Evolutionary conservation across 2,329 filamentous ascomycete genomes (phyloP), one percentile per base, ranked within the genome.

Genomic region (Triangularia setosa): DNA sequence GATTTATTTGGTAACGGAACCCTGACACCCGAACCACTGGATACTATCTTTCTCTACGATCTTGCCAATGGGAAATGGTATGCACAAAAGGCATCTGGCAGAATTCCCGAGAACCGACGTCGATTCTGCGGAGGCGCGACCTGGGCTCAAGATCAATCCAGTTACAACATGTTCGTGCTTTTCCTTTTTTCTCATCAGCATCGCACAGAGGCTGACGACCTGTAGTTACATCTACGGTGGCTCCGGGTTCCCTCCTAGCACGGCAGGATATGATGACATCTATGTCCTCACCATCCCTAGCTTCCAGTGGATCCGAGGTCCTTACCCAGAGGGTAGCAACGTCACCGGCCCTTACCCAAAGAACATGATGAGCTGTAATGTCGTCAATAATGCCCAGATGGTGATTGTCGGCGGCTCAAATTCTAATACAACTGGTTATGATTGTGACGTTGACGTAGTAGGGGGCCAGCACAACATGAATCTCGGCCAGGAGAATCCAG

Each of bases 221-320:
- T 8, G 7, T 27, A 67, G 66, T n/a, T 68, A 68, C 57, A 60
- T 68, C 21, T 68, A 67, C 40, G 67, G 67, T 7, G 67, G 67
- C 1, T 63, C 63, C 8, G 63, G 60, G 0, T 67, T 67, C 59
- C 48, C 33, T 2, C 56, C 62, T 1, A 35, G 54, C 24, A 61
- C 60, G 5, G 61, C 61, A 3, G 67, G 67, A 21, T 67, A 40
- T 30, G 67, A 68, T 58, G 67, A 68, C 52, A 63, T 68, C 28
- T 67, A 68, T 61, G 64, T 68, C 55, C 61, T 68, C 14, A 61
- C 67, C 11, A 65, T 68, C 33, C 67, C 67, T 3, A 60, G 54
- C 25, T 68, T 67, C 58, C 60, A 65, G 28, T 68, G 67, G 67
- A 68, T 68, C 60, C 25, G 63, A 16, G 55, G 62, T 7, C 65